Conservation (phyloP, 2,329 filamentous ascomycete genomes). For the Fusarium newnesense region DNA sequence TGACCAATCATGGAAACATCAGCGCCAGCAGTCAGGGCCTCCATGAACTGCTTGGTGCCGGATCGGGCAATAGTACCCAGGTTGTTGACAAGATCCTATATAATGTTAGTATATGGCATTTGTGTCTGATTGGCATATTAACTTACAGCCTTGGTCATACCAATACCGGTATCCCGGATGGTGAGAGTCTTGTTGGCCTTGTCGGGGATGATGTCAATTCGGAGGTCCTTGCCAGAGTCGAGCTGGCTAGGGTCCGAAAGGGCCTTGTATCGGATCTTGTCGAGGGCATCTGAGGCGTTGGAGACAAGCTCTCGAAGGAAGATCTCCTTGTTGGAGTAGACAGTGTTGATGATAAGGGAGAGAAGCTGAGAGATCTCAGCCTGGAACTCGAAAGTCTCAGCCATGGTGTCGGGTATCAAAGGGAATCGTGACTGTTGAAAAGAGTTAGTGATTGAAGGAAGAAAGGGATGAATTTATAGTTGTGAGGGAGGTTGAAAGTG, state of each 20-base stretch:
- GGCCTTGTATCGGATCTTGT: constrained; percentile 99
- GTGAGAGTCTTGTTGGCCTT: constrained; percentile 98
- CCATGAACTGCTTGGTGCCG: constrained; percentile 99
- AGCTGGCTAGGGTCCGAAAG: constrained; percentile 98
- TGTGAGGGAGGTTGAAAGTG: background rate
- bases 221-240: constrained; percentile 96
- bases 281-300: constrained; percentile 97
- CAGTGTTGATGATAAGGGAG: constrained; percentile 99
- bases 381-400: constrained; percentile 99
- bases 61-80: constrained; percentile 99
- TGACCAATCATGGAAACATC: constrained; percentile 99
- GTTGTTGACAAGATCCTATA: constrained; percentile 97
- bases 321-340: constrained; percentile 99
- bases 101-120: constrained; percentile 5
- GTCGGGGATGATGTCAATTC: constrained; percentile 98
- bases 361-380: constrained; percentile 99
- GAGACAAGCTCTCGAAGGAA: constrained; percentile 99
- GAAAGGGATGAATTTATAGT: constrained; percentile 2
- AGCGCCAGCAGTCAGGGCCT: constrained; percentile 96
- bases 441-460: constrained; percentile 30
- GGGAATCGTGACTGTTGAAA: constrained; percentile 44
- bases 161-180: constrained; percentile 97
- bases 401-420: constrained; percentile 73
- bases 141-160: constrained; percentile 99
- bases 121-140: background rate